Evolutionary conservation across 2,329 filamentous ascomycete species (phyloP), one percentile per base, ranked within the genome.

Genomic region (Aspergillus transmontanensis): DNA sequence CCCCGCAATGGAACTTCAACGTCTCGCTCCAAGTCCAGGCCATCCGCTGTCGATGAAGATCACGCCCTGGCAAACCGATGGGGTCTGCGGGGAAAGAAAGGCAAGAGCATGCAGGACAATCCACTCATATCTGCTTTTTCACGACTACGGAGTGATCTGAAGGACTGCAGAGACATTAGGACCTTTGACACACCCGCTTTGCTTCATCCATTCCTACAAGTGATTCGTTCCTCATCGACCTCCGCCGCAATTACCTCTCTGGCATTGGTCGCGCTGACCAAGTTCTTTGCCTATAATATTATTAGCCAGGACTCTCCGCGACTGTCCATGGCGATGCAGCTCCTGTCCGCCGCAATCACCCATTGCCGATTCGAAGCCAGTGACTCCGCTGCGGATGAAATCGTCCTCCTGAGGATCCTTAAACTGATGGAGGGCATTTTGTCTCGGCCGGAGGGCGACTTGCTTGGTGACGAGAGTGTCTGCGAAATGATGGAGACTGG

Each of bases 401-500:
- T 98, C 59, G 96, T 99, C 16, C 85, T 98, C 60, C 83, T 98
- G 61, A 90, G 96, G 80, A 98, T 99, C 71, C 80, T 99, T 64
- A 95, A 97, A 75, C 85, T 99, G 54, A 99, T 99, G 95, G 95
- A 99, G 79, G 92, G 93, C 73, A 97, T 99, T 91, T 90, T 99
- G 72, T 96, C 94, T 19, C 92, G 95, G 0, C 92, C 94, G 0
- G 93, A 94, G 34, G 95, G 95, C 43, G 90, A 96, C 68, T 87
- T 98, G 12, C 83, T 99, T n/a, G 96, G 94, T 63, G 95, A 99
- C 72, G 94, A 98, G 80, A 98, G 94, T 74, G 93, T 99, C 12
- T 99, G 96, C 76, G 93, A 97, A 76, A 98, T 99, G 93, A 98
- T 99, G 94, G 95, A 97, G 76, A 94, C 93, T 1, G 95, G 94